phyloP scores from a whole-genome alignment of 75 land plant genomes.

The Sequoia sempervirens region DNA sequence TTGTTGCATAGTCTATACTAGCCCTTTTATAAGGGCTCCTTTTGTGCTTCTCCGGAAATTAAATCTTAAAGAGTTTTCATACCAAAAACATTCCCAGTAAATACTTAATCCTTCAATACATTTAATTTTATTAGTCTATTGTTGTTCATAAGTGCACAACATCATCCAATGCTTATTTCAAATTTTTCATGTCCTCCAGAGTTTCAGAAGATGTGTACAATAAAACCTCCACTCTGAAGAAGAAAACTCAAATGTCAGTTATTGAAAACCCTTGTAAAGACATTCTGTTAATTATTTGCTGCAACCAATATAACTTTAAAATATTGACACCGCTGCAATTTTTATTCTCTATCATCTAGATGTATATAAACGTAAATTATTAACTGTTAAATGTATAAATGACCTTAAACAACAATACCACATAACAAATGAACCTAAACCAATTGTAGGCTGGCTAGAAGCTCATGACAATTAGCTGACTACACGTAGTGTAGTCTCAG shows the following conservation, averaged over 20 bases:
- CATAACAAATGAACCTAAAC: background rate
- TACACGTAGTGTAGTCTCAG: background rate
- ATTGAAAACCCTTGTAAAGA: background rate
- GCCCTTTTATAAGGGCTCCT: too few species aligned
- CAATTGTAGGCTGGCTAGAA: background rate
- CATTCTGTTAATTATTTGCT: background rate
- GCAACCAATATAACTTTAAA: background rate
- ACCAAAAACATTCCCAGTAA: background rate
- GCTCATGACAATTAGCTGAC: background rate
- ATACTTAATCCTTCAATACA: background rate
- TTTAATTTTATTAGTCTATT: background rate
- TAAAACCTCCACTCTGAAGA: background rate
- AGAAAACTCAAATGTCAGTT: background rate
- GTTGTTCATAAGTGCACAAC: background rate
- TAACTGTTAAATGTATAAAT: background rate
- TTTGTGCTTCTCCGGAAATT: too few species aligned
- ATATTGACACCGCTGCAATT: background rate
- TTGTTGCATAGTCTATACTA: too few species aligned
- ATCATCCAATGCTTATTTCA: background rate
- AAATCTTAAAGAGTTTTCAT: background rate
- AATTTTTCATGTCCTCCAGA: background rate
- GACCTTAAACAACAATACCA: background rate
- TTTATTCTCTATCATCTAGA: background rate
- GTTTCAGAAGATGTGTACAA: background rate
- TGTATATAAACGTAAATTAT: background rate